These are phyloP conservation scores for Cokeromyces recurvatus DNA, from an alignment of 371 early-diverging fungal genomes.

Conservation along the genomic window DNA sequence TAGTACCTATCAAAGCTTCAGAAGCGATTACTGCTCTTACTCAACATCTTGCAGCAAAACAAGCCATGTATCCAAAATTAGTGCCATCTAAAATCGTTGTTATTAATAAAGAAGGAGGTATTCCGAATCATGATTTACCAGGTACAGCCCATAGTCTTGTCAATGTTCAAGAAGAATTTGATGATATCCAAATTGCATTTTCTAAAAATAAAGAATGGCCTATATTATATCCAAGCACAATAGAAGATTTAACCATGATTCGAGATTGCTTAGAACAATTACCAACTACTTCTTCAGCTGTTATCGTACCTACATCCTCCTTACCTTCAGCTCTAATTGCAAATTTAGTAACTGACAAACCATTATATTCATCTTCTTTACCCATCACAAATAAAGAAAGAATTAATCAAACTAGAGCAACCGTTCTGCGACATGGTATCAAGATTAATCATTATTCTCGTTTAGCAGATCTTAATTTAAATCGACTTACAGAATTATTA, in stretches of 20 bases:
- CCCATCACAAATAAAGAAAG: conserved; percentile 25
- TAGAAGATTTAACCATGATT: conserved; percentile 26
- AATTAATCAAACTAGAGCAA: conserved; percentile 48
- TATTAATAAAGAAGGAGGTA: conserved; percentile 46
- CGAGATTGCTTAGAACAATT: conserved; percentile 29
- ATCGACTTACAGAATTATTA: conserved; percentile 54
- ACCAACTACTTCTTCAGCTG: conserved; percentile 39
- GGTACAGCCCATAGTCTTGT: conserved; percentile 47
- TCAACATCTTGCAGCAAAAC: conserved; percentile 7
- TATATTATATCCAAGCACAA: conserved; percentile 7
- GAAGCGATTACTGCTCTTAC: conserved; percentile 29
- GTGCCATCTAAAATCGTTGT: conserved; percentile 37
- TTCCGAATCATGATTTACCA: conserved; percentile 41
- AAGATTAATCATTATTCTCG: conserved; percentile 50
- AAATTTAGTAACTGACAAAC: conserved; percentile 49
- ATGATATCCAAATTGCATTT: conserved; percentile 27
- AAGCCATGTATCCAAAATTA: conserved; percentile 16
- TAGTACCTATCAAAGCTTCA: conserved; percentile 25
- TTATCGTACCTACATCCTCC: conserved; percentile 38
- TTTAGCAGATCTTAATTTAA: conserved; percentile 50
- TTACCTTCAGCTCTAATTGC: conserved; percentile 40
- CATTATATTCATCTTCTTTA: conserved; percentile 45
- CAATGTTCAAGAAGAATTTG: conserved; percentile 44
- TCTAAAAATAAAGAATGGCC: conserved; percentile 23
- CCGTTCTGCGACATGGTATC: conserved; percentile 77